Evolutionary conservation across 345 rosid genomes (phyloP).

Genomic region (Populus deltoides): DNA sequence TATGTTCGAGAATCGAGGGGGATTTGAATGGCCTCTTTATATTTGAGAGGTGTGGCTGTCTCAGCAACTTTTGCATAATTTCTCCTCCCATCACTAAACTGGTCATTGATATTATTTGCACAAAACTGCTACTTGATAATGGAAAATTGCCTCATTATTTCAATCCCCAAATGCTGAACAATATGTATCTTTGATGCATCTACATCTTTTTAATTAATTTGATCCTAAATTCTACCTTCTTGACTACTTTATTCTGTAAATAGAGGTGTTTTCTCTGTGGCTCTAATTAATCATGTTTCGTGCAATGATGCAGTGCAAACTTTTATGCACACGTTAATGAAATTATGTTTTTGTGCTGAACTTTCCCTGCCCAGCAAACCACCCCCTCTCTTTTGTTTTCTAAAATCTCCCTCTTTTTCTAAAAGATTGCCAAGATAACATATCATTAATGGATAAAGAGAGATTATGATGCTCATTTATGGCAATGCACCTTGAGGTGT

Average conservation of each 20-base stretch:
- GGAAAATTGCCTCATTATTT: not conserved
- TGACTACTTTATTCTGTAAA: not conserved
- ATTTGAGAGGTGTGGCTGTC: not conserved
- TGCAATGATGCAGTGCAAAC: too few species aligned
- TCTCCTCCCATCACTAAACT: not conserved
- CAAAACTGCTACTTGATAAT: not conserved
- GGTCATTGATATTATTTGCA: not conserved
- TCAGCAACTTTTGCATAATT: not conserved
- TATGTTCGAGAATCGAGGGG: too few species aligned
- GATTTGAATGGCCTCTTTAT: not conserved
- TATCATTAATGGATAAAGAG: too few species aligned
- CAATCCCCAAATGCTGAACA: not conserved
- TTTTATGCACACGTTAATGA: too few species aligned
- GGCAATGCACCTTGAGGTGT: too few species aligned
- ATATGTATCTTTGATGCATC: not conserved
- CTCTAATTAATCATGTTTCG: too few species aligned
- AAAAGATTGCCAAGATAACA: too few species aligned
- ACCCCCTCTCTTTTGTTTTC: not conserved
- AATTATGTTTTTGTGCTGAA: not conserved
- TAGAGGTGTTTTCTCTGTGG: not conserved
- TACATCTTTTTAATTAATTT: not conserved
- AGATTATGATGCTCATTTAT: too few species aligned
- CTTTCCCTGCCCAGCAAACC: not conserved
- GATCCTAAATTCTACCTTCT: not conserved
- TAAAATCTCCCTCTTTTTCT: not conserved